Base-by-base conservation (phyloP, 441 rosid genomes). In the Croton laevigatus region DNA sequence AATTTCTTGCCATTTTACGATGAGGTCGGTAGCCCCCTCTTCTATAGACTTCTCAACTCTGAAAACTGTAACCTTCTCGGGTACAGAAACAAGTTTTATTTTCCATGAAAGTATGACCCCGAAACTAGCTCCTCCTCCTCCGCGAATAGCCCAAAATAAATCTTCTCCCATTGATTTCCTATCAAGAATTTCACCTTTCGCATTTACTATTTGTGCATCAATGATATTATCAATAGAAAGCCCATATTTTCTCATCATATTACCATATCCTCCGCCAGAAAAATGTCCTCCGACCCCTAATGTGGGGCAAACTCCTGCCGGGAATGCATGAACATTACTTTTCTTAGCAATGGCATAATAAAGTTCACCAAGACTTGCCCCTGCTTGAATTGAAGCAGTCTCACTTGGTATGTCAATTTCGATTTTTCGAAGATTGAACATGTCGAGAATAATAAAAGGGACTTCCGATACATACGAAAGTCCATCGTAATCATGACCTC, bases 401-500 rank as follows among this genome's bases (percentile, higher is more conserved):
- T 85, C 82, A 1, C 73, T 76, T 27, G 59, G 49, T 3, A 74
- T 13, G 46, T 78, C 62, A 8, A 86, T 49, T 0, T 68, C 63
- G 10, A 83, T 72, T 0, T 58, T 58, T 54, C 76, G 72, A 22
- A 83, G 65, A 48, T 77, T 81, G 46, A 66, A 72, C 59, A 86
- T 64, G 62, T 83, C 86, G 0, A 86, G 65, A 71, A 90, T 61
- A 34, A 85, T 66, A 34, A 83, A 85, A 0, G 91, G 85, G 65
- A 66, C 73, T 16, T 54, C 17, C 13, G 87, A 83, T 10, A 77
- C 72, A 62, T 82, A 88, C 0, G 94, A 86, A 23, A 84, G 83
- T 20, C 90, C 96, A 32, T 90, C 96, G 44, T 81, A 86, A 76
- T 90, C 91, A 67, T 88, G 91, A 37, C 93, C 91, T 6, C 97